phyloP scores from a whole-genome alignment of 139 green algal genomes.

The Chlorella ohadii region DNA sequence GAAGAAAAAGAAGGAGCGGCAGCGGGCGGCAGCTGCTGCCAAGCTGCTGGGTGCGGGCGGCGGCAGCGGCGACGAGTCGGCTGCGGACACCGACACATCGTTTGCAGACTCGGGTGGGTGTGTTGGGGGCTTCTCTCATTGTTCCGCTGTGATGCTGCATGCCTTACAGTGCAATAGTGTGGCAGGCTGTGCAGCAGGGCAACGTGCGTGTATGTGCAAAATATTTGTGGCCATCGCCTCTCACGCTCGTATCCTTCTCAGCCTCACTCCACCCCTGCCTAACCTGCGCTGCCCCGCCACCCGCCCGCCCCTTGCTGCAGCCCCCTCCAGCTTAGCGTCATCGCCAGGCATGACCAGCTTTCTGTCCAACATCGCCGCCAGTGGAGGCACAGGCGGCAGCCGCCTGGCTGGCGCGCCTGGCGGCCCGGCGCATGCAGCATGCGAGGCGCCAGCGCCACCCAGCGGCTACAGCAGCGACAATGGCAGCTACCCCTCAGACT shows the following conservation, averaged over 20 bases:
- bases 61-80: neutral
- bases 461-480: conserved; percentile 1
- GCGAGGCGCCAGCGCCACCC: neutral
- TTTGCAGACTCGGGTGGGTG: conserved; percentile 28
- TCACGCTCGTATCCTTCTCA: too few relatives aligned
- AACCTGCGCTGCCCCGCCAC: neutral
- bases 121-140: too few relatives aligned
- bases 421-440: neutral
- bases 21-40: conserved; percentile 1
- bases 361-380: conserved; percentile 7
- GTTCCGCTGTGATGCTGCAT: too few relatives aligned
- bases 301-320: neutral
- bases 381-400: neutral
- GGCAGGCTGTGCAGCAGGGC: too few relatives aligned
- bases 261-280: too few relatives aligned
- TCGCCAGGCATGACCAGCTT: conserved; percentile 28
- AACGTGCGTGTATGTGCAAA: too few relatives aligned
- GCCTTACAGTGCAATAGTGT: too few relatives aligned
- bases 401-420: neutral
- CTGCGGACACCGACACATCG: conserved; percentile 24
- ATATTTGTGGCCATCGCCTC: too few relatives aligned
- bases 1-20: conserved; percentile 31
- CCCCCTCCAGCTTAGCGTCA: conserved; percentile 27
- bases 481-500: neutral
- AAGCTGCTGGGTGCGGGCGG: neutral